Evolutionary conservation across 495 filamentous ascomycete species (phyloP).

Genomic region (Xanthoparmelia taractica): DNA sequence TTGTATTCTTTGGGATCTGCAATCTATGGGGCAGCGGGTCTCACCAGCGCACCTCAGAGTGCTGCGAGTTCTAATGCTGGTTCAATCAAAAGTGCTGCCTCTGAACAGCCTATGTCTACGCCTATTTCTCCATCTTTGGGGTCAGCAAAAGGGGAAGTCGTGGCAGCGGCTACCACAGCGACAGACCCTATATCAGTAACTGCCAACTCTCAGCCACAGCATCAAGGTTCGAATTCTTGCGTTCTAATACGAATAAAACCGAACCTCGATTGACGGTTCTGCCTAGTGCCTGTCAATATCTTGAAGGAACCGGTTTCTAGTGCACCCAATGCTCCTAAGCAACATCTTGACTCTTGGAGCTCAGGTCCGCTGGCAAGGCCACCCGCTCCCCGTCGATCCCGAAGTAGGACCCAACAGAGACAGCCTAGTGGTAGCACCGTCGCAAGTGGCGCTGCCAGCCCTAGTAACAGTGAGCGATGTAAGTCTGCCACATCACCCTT

Average conservation of each 20-base stretch:
- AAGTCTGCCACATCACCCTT: background rate
- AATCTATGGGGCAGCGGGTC: slow-evolving; percentile 22
- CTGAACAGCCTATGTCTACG: slow-evolving; percentile 13
- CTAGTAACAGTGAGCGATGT: slow-evolving; percentile 26
- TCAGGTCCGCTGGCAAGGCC: slow-evolving; percentile 24
- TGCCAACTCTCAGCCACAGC: slow-evolving; percentile 23
- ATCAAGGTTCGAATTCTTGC: slow-evolving; percentile 14
- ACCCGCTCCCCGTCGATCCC: slow-evolving; percentile 46
- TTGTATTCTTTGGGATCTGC: slow-evolving; percentile 56
- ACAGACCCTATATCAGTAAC: slow-evolving; percentile 26
- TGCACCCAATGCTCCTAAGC: slow-evolving; percentile 11
- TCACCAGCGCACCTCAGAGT: slow-evolving; percentile 28
- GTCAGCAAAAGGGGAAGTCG: slow-evolving; percentile 21
- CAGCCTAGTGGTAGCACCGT: slow-evolving; percentile 70
- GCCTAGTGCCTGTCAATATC: slow-evolving; percentile 14
- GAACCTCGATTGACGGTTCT: slow-evolving; percentile 4
- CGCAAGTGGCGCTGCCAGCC: slow-evolving; percentile 55
- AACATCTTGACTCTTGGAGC: slow-evolving; percentile 22
- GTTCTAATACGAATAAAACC: background rate
- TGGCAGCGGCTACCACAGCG: slow-evolving; percentile 25
- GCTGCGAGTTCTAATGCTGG: slow-evolving; percentile 37
- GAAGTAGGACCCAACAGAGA: slow-evolving; percentile 60
- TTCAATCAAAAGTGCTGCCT: slow-evolving; percentile 26
- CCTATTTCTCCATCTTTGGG: slow-evolving; percentile 23
- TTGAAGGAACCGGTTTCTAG: slow-evolving; percentile 13